Evolutionary conservation across 1,139 yeast genomes (phyloP).

Genomic region (Lodderomyces theae): DNA sequence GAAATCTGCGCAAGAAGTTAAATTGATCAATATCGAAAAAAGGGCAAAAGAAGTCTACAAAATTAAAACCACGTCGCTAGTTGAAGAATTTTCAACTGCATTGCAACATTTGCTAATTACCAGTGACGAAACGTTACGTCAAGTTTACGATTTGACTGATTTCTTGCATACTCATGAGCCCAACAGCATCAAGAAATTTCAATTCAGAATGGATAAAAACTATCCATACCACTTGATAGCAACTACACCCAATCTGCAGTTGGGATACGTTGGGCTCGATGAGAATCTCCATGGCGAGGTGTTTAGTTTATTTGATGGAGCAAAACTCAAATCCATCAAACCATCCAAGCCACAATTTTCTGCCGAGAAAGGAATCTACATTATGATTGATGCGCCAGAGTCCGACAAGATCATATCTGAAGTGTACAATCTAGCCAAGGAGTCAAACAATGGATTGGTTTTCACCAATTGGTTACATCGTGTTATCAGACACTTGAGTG

Average conservation of each 20-base stretch:
- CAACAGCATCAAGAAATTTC: conserved; percentile 15
- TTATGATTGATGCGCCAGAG: conserved; percentile 29
- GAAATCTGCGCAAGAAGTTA: conserved; percentile 7
- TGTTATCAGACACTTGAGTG: conserved; percentile 33
- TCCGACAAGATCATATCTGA: conserved; percentile 27
- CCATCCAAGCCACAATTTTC: conserved; percentile 12
- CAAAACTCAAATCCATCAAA: conserved; percentile 7
- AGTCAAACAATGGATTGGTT: conserved; percentile 23
- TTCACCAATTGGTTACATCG: conserved; percentile 31
- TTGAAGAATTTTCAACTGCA: conserved; percentile 15
- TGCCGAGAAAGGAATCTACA: conserved; percentile 10
- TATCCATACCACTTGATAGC: conserved; percentile 13
- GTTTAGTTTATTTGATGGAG: conserved; percentile 15
- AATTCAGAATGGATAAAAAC: conserved; percentile 11
- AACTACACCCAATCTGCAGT: conserved; percentile 6
- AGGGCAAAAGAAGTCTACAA: conserved; percentile 9
- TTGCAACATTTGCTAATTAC: conserved; percentile 19
- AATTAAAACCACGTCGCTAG: conserved; percentile 6
- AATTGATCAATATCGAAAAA: conserved; percentile 9
- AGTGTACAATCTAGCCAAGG: conserved; percentile 32
- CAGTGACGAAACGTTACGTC: conserved; percentile 11
- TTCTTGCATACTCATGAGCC: conserved; percentile 23
- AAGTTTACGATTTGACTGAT: conserved; percentile 30
- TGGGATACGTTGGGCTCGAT: conserved; percentile 12
- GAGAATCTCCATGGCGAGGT: conserved; percentile 12